Evolutionary conservation across 176 grass and related monocot genomes (phyloP).

Genomic region (Chloris gayana): DNA sequence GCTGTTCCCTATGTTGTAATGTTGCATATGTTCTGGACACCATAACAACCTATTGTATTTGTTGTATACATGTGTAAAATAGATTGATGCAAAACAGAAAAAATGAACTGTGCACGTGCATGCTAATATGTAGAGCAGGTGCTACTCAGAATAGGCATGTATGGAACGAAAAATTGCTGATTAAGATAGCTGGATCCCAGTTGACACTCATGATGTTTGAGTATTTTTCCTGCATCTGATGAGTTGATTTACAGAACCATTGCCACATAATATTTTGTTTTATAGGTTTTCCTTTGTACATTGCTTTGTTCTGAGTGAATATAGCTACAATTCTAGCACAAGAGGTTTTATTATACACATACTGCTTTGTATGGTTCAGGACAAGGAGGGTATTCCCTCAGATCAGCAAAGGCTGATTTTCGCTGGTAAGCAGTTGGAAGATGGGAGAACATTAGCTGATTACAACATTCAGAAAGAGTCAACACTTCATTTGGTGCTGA

Average conservation of each 20-base stretch:
- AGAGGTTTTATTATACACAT: not conserved
- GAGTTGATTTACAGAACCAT: not conserved
- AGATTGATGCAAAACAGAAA: not conserved
- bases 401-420: constrained; percentile 84
- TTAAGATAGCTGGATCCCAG: not conserved
- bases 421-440: constrained; percentile 85
- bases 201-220: not conserved
- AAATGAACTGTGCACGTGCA: not conserved
- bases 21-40: not conserved
- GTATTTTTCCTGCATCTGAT: not conserved
- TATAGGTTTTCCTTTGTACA: not conserved
- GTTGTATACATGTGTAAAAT: not conserved
- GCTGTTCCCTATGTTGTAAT: not conserved
- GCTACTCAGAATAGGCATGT: not conserved
- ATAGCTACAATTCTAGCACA: not conserved
- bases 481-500: constrained; percentile 73
- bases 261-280: not conserved
- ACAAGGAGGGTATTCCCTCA: constrained; percentile 67
- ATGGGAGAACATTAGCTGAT: constrained; percentile 75
- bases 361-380: constrained; percentile 37
- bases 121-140: not conserved
- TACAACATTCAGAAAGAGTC: constrained; percentile 97
- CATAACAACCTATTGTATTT: not conserved
- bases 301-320: not conserved
- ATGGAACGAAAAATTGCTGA: not conserved